Evolutionary conservation across 805 yeast genomes (phyloP), one percentile per base, ranked within the genome.

Genomic region (Nakazawaea sp.): DNA sequence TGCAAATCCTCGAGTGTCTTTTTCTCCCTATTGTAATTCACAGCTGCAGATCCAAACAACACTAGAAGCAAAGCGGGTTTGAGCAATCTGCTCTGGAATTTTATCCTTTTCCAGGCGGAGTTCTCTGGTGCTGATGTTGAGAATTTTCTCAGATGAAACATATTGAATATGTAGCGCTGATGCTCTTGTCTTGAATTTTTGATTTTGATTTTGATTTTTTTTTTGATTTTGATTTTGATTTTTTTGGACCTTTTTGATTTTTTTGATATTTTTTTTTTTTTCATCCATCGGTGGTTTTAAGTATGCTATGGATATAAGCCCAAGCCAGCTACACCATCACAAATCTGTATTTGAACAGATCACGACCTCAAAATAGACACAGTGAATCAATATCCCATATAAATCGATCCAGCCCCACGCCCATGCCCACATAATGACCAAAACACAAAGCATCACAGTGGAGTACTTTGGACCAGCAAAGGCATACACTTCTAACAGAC

Each of bases 1-100:
- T 45, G 46, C 18, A 66, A 47, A 6, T 48, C 44, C 16, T 64
- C 68, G 16, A 56, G 44, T 30, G 58, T 61, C 39, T 58, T 60
- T 18, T 66, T 46, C 35, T 50, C 56, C 30, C 53, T 54, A 44
- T 62, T 61, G 34, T 56, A 52, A 35, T 65, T 69, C 8, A 65
- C 58, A 11, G 60, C 64, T 7, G 56, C 60, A 3, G 68, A 51
- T 9, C 70, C 68, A 45, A 66, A 61, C 10, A 64, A 44, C 13
- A 65, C 39, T 4, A 67, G 57, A 29, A 63, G 53, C 15, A 64
- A 41, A 7, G 64, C 48, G 11, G 68, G 55, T 48, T 66, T 66
- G 39, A 62, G 46, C 6, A 62, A 17, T 7, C 34, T 29, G n/a
- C n/a, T n/a, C 26, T 29, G 38, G 3, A 13, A 18, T 6, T 15